Base-by-base conservation (phyloP, 2,329 filamentous ascomycete species). In the Lasiodiplodia sp. region DNA sequence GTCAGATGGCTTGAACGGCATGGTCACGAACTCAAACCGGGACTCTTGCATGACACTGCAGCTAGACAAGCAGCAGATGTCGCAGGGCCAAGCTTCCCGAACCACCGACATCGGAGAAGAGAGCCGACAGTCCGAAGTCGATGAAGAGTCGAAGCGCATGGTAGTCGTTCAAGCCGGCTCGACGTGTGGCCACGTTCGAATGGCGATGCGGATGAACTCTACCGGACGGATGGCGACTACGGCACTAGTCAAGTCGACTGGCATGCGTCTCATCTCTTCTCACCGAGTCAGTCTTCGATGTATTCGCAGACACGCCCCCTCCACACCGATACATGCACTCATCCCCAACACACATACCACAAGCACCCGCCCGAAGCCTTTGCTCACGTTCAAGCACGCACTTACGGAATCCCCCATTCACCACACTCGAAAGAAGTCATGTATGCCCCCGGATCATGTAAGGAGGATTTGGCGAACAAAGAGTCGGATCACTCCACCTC, bases 361-460 rank as follows among this genome's bases (percentile, higher is more conserved):
- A 6, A 67, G 31, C 62, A 65, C 62, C 31, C 62, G 62, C 40
- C 49, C 53, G 40, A 67, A 67, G 28, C 66, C 66, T 23, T 52
- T 62, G 56, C 66, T 67, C 56, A 66, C 56, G 34, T 51, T 60
- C 34, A 67, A 69, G 28, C 63, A 44, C 69, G 55, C 67, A 34
- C 67, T 55, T 56, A 21, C 64, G 47, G 68, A 66, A 63, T 3
- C 66, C 62, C 66, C 49, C 31, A 57, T 51, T 60, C 66, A 37
- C 56, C 62, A 37, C 51, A 55, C 68, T 23, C 34, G 18, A 58
- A 67, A 58, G 31, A 65, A 67, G 62, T 71, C 70, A 71, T 71
- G 70, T 71, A 71, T 70, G 68, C 70, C 70, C 70, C 66, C 37
- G 68, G 60, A 62, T 70, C 70, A 71, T 71, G 70, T 71, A 71